Percentiles rank a stretch among this genome's conserved stretches.
Conservation (phyloP, 2,329 filamentous ascomycete species). For the Hymenoscyphus infarciens region DNA sequence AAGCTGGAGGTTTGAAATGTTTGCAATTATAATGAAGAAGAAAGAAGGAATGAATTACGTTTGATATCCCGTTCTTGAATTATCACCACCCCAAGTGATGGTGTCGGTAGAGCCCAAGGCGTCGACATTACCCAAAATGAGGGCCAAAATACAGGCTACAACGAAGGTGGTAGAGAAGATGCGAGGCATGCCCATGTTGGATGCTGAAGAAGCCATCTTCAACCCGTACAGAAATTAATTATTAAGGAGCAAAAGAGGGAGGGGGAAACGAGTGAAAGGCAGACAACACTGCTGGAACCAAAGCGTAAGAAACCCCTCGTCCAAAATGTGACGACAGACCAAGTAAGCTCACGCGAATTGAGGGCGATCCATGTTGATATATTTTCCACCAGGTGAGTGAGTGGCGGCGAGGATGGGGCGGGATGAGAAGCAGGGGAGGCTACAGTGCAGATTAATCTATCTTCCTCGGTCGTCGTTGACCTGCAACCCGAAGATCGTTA, state of each 20-base stretch:
- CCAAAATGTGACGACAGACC: neutral
- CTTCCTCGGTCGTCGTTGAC: neutral
- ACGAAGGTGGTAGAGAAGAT: slow-evolving; percentile 20
- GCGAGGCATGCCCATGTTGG: slow-evolving; percentile 8
- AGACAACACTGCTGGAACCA: neutral
- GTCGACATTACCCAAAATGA: slow-evolving; percentile 16
- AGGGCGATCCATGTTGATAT: slow-evolving; percentile 1
- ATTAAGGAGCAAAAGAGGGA: neutral
- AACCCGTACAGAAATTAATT: neutral
- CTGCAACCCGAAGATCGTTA: neutral
- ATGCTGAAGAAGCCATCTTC: slow-evolving; percentile 9
- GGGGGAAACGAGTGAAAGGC: slow-evolving; percentile 7
- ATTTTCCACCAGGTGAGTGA: neutral
- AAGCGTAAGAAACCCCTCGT: neutral
- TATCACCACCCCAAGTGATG: slow-evolving; percentile 58
- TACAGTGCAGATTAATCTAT: slow-evolving; percentile 3
- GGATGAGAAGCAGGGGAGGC: neutral
- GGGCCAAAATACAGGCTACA: slow-evolving; percentile 20
- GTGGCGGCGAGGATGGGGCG: neutral
- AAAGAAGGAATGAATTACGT: slow-evolving; percentile 41
- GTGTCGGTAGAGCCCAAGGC: slow-evolving; percentile 34
- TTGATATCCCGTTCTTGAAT: slow-evolving; percentile 51
- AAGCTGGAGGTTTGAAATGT: no score
- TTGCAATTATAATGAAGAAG: neutral
- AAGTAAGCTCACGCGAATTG: neutral